Conservation (phyloP, 768 basidiomycete genomes). For the Boletus reticulatus region DNA sequence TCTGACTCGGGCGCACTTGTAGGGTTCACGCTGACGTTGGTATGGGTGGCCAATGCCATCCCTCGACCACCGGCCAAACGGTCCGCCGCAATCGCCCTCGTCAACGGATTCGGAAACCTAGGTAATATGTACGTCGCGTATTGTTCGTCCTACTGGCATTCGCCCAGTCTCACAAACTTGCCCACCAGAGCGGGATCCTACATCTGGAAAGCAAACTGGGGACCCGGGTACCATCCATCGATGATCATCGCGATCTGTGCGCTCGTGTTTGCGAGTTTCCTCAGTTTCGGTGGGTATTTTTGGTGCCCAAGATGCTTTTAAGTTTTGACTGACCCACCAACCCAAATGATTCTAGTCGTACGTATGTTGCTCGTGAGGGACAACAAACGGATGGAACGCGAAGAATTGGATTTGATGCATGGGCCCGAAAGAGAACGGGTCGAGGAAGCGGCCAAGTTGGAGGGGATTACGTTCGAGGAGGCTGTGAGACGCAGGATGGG, state of each 20-base stretch:
- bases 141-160: too few relatives aligned
- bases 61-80: not conserved
- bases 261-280: conserved; percentile 29
- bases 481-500: not conserved
- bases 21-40: not conserved
- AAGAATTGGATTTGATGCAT: not conserved
- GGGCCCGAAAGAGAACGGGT: too few relatives aligned
- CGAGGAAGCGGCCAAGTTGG: not conserved
- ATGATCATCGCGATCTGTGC: conserved; percentile 48
- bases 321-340: too few relatives aligned
- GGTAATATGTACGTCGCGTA: not conserved
- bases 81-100: not conserved
- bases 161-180: too few relatives aligned
- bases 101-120: not conserved
- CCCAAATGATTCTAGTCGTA: not conserved
- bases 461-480: not conserved
- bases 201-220: conserved; percentile 58
- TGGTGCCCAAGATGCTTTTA: too few relatives aligned
- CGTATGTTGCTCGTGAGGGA: not conserved
- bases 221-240: conserved; percentile 59
- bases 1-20: not conserved
- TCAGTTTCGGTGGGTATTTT: conserved; percentile 31
- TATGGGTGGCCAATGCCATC: not conserved
- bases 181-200: conserved; percentile 53
- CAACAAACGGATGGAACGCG: not conserved